Conservation (phyloP, 306 rosid genomes). For the Citrullus mucosospermus region DNA sequence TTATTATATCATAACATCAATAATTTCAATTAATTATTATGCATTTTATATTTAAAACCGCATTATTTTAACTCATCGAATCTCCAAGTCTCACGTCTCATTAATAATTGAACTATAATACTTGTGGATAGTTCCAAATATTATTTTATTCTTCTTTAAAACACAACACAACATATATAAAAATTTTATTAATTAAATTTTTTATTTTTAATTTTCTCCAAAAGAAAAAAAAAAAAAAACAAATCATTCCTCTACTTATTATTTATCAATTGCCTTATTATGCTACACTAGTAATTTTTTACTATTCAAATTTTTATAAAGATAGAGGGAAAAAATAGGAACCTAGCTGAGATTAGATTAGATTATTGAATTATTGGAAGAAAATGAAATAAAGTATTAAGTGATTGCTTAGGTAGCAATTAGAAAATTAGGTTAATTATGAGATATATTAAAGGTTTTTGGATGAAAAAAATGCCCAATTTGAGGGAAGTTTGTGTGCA, state of each 20-base stretch:
- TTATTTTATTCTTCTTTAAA: neutral
- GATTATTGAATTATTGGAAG: neutral
- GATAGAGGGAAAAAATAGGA: neutral
- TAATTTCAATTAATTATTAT: neutral
- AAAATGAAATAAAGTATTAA: neutral
- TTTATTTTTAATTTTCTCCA: too few relatives aligned
- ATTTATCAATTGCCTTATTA: neutral
- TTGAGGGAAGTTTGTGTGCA: conserved; percentile 3
- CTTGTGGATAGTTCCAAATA: neutral
- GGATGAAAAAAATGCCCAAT: neutral
- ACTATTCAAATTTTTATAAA: neutral
- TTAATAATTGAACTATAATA: neutral
- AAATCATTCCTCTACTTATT: neutral
- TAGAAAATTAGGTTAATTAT: neutral
- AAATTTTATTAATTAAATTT: neutral
- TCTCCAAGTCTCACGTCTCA: neutral
- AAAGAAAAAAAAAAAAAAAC: too few relatives aligned
- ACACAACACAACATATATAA: neutral
- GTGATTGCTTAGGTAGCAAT: neutral
- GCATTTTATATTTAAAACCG: neutral
- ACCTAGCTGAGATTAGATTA: neutral
- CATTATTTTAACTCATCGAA: neutral
- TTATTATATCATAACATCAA: neutral
- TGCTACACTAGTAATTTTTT: neutral
- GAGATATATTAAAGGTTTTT: neutral